Evolutionary conservation across 83 land plant genomes (phyloP).

Genomic region (Diphasiastrum complanatum): DNA sequence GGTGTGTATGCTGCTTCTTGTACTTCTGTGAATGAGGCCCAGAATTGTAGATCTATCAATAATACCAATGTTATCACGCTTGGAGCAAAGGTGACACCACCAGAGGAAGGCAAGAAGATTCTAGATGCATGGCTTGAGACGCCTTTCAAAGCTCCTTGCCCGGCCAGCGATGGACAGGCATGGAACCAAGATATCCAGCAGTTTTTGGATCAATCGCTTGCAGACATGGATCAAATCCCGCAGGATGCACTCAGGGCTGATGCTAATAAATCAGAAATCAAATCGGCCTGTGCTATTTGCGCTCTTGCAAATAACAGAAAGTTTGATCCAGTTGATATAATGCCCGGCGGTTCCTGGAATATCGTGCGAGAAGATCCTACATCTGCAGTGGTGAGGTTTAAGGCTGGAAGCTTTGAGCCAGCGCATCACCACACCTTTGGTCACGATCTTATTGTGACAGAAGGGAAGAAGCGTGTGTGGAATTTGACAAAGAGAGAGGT

Average conservation of each 20-base stretch:
- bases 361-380: conserved; percentile 79
- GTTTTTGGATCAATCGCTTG: conserved; percentile 50
- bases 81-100: conserved; percentile 41
- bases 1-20: conserved; percentile 75
- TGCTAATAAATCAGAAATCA: too few species aligned
- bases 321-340: conserved; percentile 58
- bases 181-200: conserved; percentile 55
- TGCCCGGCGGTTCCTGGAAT: conserved; percentile 83
- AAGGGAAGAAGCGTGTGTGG: conserved; percentile 80
- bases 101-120: conserved; percentile 50
- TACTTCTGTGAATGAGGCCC: conserved; percentile 53
- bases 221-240: conserved; percentile 57
- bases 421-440: conserved; percentile 93
- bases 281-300: conserved; percentile 49
- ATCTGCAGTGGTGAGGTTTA: conserved; percentile 66
- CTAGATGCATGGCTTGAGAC: conserved; percentile 71
- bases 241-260: conserved; percentile 5
- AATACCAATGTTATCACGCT: conserved; percentile 69
- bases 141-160: conserved; percentile 76
- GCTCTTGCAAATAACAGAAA: conserved; percentile 43
- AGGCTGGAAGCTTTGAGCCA: conserved; percentile 89
- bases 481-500: conserved; percentile 54
- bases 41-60: conserved; percentile 75
- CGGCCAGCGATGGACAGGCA: conserved; percentile 56
- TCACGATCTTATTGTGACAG: conserved; percentile 68